These are phyloP conservation scores for Talaromyces sp. DNA, from an alignment of 2,329 filamentous ascomycete species.

Conservation along the genomic window DNA sequence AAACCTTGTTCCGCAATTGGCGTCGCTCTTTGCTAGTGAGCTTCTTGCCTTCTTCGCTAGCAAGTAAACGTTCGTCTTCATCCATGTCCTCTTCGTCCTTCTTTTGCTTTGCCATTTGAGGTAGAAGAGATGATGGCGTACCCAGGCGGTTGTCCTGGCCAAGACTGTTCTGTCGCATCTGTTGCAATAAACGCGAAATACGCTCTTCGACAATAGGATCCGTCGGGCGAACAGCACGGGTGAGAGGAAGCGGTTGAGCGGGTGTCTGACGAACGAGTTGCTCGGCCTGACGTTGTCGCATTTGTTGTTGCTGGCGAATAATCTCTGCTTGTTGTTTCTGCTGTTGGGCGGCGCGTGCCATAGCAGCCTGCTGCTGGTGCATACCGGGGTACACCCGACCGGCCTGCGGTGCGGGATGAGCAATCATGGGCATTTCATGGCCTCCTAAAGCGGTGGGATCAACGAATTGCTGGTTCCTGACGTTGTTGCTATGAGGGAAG, in stretches of 20 bases:
- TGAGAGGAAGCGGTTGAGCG: slow-evolving; percentile 22
- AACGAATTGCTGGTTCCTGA: slow-evolving; percentile 55
- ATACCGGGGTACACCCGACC: slow-evolving; percentile 88
- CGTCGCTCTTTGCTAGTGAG: slow-evolving; percentile 96
- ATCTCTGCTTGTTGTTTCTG: slow-evolving; percentile 56
- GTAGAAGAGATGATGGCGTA: slow-evolving; percentile 38
- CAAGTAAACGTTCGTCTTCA: slow-evolving; percentile 86
- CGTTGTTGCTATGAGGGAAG: slow-evolving; percentile 38
- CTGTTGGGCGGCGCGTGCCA: slow-evolving; percentile 70
- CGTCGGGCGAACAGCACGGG: slow-evolving; percentile 40
- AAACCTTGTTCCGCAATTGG: slow-evolving; percentile 98
- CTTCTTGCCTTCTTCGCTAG: slow-evolving; percentile 98
- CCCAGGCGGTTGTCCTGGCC: slow-evolving; percentile 48
- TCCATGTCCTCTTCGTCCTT: slow-evolving; percentile 99
- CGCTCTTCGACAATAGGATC: slow-evolving; percentile 83
- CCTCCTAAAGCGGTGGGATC: slow-evolving; percentile 70
- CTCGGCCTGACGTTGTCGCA: slow-evolving; percentile 27
- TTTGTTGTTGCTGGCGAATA: slow-evolving; percentile 47
- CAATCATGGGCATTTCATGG: slow-evolving; percentile 53
- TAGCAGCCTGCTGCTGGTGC: slow-evolving; percentile 81
- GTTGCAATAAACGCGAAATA: slow-evolving; percentile 86
- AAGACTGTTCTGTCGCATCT: slow-evolving; percentile 67
- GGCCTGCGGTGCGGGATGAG: slow-evolving; percentile 52
- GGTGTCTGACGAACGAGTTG: slow-evolving; percentile 28
- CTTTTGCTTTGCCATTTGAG: slow-evolving; percentile 69